phyloP scores from a whole-genome alignment of 2,329 filamentous ascomycete species.

The Malbranchea cinnamomea region DNA sequence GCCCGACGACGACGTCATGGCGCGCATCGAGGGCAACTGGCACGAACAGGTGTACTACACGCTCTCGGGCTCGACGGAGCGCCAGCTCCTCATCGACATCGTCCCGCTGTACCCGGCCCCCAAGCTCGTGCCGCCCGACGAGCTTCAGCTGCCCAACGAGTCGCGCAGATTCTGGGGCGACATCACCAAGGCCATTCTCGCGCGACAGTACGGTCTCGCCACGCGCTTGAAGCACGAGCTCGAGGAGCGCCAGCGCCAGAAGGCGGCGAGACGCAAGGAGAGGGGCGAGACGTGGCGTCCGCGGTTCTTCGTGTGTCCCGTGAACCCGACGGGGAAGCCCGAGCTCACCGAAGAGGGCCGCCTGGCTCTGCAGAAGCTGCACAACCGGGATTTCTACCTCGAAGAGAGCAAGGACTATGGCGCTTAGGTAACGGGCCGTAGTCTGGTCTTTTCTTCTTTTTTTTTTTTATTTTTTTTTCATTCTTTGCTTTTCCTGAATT shows the following conservation, averaged over 20 bases:
- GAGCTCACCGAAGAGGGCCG: constrained; percentile 49
- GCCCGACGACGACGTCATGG: constrained; percentile 67
- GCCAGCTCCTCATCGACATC: constrained; percentile 71
- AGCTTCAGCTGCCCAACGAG: constrained; percentile 75
- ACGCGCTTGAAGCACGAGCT: constrained; percentile 81
- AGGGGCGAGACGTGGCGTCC: constrained; percentile 60
- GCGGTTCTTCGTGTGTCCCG: constrained; percentile 62
- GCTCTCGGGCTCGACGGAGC: constrained; percentile 31
- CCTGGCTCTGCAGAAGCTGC: constrained; percentile 40
- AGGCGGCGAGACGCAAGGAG: constrained; percentile 63
- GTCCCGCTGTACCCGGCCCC: constrained; percentile 63
- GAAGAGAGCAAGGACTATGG: constrained; percentile 20
- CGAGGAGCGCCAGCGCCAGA: constrained; percentile 76
- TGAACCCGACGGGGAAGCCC: constrained; percentile 46
- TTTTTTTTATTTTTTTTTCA: constrained; percentile 3
- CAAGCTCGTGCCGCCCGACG: constrained; percentile 64
- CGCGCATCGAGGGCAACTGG: constrained; percentile 74
- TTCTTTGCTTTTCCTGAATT: constrained; percentile 4
- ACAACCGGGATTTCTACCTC: constrained; percentile 36
- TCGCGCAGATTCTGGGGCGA: constrained; percentile 74
- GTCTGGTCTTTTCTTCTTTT: constrained; percentile 2
- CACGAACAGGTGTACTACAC: constrained; percentile 54
- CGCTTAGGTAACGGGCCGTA: constrained; percentile 19
- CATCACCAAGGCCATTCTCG: constrained; percentile 71
- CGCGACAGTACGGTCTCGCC: constrained; percentile 70